These are phyloP conservation scores for Rhododendron vialii DNA, from an alignment of 148 eudicot species.

Conservation along the genomic window DNA sequence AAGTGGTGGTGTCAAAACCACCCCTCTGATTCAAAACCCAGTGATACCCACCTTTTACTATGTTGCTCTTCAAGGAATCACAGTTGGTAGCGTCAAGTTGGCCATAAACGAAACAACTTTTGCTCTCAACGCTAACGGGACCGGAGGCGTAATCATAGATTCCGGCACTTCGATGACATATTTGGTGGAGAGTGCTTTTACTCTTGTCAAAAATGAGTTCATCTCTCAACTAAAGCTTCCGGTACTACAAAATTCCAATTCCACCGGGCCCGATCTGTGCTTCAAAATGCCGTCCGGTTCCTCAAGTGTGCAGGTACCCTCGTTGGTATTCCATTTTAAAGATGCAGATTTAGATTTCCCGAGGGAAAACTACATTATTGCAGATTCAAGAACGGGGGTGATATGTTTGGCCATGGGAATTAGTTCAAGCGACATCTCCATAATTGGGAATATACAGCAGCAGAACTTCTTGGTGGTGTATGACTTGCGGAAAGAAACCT, in stretches of 20 bases:
- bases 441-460: not conserved
- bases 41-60: not conserved
- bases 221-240: not conserved
- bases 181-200: not conserved
- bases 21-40: not conserved
- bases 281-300: not conserved
- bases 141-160: not conserved
- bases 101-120: not conserved
- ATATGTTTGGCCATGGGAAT: not conserved
- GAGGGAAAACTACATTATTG: not conserved
- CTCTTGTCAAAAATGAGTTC: not conserved
- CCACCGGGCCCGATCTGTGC: not conserved
- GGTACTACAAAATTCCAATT: not conserved
- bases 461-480: not conserved
- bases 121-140: not conserved
- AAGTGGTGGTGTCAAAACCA: not conserved
- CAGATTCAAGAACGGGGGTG: not conserved
- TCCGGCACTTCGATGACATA: not conserved
- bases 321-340: not conserved
- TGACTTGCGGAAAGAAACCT: not conserved
- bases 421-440: not conserved
- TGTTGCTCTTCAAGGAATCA: not conserved
- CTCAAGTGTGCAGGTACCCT: not conserved
- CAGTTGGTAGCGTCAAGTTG: not conserved
- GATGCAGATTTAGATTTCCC: not conserved